Evolutionary conservation across 306 rosid genomes (phyloP).

Genomic region (Citrullus mucosospermus): DNA sequence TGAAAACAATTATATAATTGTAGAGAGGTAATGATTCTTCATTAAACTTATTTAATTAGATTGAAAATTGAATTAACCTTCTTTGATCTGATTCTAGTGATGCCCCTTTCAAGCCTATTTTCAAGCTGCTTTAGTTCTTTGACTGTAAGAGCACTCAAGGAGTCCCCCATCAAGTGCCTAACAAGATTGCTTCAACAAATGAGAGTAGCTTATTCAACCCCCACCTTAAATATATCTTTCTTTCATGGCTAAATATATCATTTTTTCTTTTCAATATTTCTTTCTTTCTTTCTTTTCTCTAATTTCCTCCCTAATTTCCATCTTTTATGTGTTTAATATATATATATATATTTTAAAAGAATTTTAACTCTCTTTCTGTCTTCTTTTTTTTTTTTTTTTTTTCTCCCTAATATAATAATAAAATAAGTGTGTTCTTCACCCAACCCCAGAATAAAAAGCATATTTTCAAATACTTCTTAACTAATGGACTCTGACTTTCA

Average conservation of each 20-base stretch:
- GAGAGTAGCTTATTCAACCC: not conserved
- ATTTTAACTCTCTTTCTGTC: too few relatives aligned
- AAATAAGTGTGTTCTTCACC: too few relatives aligned
- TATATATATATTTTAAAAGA: too few relatives aligned
- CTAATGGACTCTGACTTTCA: too few relatives aligned
- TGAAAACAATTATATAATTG: too few relatives aligned
- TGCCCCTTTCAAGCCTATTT: slow-evolving; percentile 76
- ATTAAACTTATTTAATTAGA: not conserved
- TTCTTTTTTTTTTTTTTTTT: too few relatives aligned
- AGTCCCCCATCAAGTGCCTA: slow-evolving; percentile 90
- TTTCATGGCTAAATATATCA: not conserved
- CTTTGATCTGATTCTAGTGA: slow-evolving; percentile 75
- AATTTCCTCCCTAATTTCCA: not conserved
- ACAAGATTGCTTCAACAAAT: slow-evolving; percentile 4
- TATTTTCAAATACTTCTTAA: too few relatives aligned
- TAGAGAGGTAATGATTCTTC: not conserved
- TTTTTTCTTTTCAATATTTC: not conserved
- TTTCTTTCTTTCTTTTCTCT: not conserved
- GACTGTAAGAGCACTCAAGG: slow-evolving; percentile 55
- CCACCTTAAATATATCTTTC: not conserved
- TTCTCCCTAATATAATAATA: too few relatives aligned
- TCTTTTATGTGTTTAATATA: too few relatives aligned
- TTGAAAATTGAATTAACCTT: slow-evolving; percentile 32
- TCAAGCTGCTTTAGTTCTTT: slow-evolving; percentile 86
- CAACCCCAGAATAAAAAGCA: too few relatives aligned